Conservation (phyloP, 257 asterid genomes). For the Pogostemon cablin region DNA sequence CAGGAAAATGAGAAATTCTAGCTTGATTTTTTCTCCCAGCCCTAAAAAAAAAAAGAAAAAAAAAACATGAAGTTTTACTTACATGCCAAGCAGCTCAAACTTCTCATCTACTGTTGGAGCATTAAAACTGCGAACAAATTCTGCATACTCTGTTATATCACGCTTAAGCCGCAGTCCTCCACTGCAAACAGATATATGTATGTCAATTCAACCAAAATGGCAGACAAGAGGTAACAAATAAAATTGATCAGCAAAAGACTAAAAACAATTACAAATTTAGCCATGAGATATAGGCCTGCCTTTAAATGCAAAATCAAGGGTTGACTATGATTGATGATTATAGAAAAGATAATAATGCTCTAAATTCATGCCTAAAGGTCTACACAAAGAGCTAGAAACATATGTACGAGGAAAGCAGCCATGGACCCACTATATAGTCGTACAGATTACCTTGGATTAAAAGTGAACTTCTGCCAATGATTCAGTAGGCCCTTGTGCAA, state of each 20-base stretch:
- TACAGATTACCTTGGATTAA: constrained; percentile 79
- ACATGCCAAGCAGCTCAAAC: constrained; percentile 95
- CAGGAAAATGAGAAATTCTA: not conserved
- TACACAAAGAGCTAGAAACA: not conserved
- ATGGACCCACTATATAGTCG: constrained; percentile 6
- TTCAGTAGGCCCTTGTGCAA: constrained; percentile 84
- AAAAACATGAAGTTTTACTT: constrained; percentile 48
- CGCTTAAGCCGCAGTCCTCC: constrained; percentile 99
- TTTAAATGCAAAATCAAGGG: not conserved
- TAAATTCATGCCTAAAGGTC: not conserved
- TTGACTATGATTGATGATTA: not conserved
- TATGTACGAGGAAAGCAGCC: constrained; percentile 7
- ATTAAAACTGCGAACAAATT: constrained; percentile 92
- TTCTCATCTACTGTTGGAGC: constrained; percentile 98
- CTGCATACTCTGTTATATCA: constrained; percentile 97
- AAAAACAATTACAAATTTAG: not conserved
- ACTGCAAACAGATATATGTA: constrained; percentile 44
- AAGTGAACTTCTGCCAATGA: constrained; percentile 98
- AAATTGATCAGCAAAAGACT: constrained; percentile 15
- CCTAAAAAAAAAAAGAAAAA: constrained; percentile 17
- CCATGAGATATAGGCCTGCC: not conserved
- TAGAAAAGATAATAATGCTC: not conserved
- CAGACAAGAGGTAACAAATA: not conserved
- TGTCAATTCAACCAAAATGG: not conserved
- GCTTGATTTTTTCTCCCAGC: not conserved